Evolutionary conservation across 1,284 basidiomycete genomes (phyloP).

Genomic region (Apiotrichum laibachii): DNA sequence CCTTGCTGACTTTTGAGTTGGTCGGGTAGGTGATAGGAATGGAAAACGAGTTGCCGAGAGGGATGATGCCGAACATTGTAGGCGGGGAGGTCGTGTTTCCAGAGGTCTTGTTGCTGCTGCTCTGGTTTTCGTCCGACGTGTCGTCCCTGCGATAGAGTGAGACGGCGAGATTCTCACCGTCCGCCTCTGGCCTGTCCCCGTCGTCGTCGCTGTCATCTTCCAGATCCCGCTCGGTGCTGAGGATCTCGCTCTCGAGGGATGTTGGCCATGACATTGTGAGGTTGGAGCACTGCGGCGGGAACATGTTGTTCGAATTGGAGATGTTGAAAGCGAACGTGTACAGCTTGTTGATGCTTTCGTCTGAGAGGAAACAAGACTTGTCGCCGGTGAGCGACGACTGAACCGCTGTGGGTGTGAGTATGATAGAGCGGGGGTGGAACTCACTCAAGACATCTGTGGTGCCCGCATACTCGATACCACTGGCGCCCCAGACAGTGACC

Average conservation of each 20-base stretch:
- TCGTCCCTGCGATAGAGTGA: not conserved
- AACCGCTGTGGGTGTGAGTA: constrained; percentile 28
- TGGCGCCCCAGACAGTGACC: constrained; percentile 46
- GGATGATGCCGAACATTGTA: constrained; percentile 49
- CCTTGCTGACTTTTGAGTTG: constrained; percentile 27
- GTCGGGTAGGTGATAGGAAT: constrained; percentile 43
- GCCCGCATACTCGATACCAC: constrained; percentile 43
- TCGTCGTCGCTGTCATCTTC: not conserved
- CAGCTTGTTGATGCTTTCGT: constrained; percentile 35
- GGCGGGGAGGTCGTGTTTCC: constrained; percentile 48
- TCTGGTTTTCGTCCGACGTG: constrained; percentile 6
- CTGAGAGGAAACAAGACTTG: constrained; percentile 37
- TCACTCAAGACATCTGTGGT: constrained; percentile 47
- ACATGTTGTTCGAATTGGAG: constrained; percentile 23
- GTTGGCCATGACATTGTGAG: constrained; percentile 47
- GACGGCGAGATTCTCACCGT: not conserved
- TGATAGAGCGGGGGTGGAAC: constrained; percentile 10
- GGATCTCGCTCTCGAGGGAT: constrained; percentile 31
- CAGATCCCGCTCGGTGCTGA: not conserved
- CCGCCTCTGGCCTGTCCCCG: too few species aligned
- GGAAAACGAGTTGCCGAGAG: constrained; percentile 46
- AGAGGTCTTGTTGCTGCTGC: constrained; percentile 17
- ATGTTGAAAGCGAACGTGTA: constrained; percentile 49
- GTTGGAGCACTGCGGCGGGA: constrained; percentile 47
- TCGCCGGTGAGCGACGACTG: constrained; percentile 18